Base-by-base conservation (phyloP, 139 green algal species). In the Chlorella sp. region DNA sequence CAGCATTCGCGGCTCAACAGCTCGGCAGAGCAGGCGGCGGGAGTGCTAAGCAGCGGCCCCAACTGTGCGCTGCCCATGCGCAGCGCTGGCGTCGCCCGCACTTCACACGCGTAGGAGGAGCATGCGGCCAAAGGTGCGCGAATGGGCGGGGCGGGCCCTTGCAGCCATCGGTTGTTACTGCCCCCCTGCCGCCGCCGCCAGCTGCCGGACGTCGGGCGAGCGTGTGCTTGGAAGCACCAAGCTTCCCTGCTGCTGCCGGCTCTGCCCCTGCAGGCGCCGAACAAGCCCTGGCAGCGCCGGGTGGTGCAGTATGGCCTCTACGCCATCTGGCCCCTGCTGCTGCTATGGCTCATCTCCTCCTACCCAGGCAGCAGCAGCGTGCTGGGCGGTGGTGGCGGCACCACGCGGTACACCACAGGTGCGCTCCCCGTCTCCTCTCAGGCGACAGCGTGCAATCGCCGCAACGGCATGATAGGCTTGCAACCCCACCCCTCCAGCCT, bases 101-200 rank as follows among this genome's bases (percentile, higher is more conserved):
- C 57, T 77, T 26, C 42, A 21, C 39, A 81, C 68, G 39, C 32
- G 40, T 80, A 88, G 39, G 37, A 37, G 84, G 68, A 4, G 28
- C 28, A 88, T 88, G 84, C 64, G 84, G 30, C 84, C 84, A 39
- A 88, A 88, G 84, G 84, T 88, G 84, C 84, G 84, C 40, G 22
- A 30, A 32, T 19, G 15, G 19, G 15, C 81, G 7, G 32, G 0
- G 34, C 68, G 34, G 28, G 18, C 66, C 37, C 30, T 37, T 39
- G 75, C 75, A 34, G 75, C n/a, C 75, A 36, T 16, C 75, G 75
- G n/a, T 36, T 71, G 64, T 28, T 26, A 28, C 64, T 71, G 64
- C 64, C 21, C 79, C 76, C 16, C 34, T 40, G 42, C 42, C 57
- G 57, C 57, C 57, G 82, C 18, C 39, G n/a, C n/a, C n/a, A 16